A percentile compares a stretch with the other conserved stretches of the same genome.
Conservation (phyloP, 208 protist genomes). For the Tritrichomonas foetus region DNA sequence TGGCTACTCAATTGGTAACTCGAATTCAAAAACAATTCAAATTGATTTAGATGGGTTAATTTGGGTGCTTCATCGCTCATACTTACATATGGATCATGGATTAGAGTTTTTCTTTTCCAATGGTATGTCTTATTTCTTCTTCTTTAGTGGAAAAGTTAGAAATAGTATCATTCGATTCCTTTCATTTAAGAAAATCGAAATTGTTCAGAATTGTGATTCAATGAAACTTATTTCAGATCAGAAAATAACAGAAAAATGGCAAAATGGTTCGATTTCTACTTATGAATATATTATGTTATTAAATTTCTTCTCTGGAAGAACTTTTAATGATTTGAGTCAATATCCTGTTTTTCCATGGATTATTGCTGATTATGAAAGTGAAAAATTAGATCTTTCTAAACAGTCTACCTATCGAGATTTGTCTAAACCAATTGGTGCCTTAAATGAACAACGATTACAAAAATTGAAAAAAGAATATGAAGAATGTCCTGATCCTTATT, state of each 20-base stretch:
- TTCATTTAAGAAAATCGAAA: too few relatives aligned
- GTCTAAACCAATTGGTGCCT: background rate
- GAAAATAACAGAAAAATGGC: background rate
- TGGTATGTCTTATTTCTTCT: background rate
- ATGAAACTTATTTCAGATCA: too few relatives aligned
- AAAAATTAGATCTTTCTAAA: background rate
- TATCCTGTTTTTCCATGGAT: conserved; percentile 38
- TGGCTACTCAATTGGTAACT: too few relatives aligned
- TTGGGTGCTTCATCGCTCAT: background rate
- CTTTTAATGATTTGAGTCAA: background rate
- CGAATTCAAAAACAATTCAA: background rate
- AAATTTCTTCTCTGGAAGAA: background rate
- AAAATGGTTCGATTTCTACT: background rate
- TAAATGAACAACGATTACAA: background rate
- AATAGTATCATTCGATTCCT: background rate
- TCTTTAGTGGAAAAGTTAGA: background rate
- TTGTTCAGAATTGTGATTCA: too few relatives aligned
- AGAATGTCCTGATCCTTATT: background rate
- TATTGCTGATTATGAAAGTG: background rate
- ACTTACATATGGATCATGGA: background rate
- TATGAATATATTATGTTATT: conserved; percentile 27
- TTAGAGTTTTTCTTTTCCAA: background rate
- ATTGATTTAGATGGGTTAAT: background rate
- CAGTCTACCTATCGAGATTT: background rate
- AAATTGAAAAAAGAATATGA: background rate